These are phyloP conservation scores for Striga hermonthica DNA, from an alignment of 305 asterid genomes.

Conservation along the genomic window DNA sequence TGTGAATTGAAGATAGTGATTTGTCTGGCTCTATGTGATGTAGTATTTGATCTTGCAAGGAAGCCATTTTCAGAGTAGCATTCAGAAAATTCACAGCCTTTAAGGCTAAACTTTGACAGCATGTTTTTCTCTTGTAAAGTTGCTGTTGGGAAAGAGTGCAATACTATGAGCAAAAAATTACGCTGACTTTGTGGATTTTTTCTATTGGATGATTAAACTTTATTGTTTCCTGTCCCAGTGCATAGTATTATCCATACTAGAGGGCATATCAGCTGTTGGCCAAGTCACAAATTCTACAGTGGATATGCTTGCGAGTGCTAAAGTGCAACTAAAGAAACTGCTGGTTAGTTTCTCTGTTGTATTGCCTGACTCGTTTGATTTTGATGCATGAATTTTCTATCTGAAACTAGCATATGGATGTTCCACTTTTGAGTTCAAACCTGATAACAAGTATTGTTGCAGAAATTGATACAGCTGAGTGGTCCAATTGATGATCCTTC, in stretches of 20 bases:
- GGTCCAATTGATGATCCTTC: constrained; percentile 71
- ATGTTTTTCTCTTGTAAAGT: constrained; percentile 18
- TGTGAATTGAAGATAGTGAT: background rate
- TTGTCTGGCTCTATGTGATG: constrained; percentile 5
- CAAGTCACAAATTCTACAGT: constrained; percentile 44
- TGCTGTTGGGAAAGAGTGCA: constrained; percentile 7
- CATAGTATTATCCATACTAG: constrained; percentile 67
- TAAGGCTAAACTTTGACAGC: constrained; percentile 1
- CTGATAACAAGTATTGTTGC: constrained; percentile 31
- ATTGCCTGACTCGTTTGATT: constrained; percentile 16
- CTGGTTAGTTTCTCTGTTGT: constrained; percentile 54
- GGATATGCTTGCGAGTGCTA: constrained; percentile 71
- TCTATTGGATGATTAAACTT: constrained; percentile 17
- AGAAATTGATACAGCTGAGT: constrained; percentile 40
- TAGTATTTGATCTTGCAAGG: background rate
- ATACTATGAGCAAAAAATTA: background rate
- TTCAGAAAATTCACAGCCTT: constrained; percentile 15
- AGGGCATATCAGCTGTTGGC: constrained; percentile 51
- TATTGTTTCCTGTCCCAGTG: constrained; percentile 41
- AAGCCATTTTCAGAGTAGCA: background rate
- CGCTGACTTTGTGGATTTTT: constrained; percentile 4
- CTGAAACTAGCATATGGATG: constrained; percentile 25
- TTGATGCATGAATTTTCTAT: constrained; percentile 25
- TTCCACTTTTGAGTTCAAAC: constrained; percentile 9
- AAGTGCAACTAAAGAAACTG: constrained; percentile 70